phyloP scores from a whole-genome alignment of 2,329 filamentous ascomycete genomes.

The Thermothelomyces thermophilus region DNA sequence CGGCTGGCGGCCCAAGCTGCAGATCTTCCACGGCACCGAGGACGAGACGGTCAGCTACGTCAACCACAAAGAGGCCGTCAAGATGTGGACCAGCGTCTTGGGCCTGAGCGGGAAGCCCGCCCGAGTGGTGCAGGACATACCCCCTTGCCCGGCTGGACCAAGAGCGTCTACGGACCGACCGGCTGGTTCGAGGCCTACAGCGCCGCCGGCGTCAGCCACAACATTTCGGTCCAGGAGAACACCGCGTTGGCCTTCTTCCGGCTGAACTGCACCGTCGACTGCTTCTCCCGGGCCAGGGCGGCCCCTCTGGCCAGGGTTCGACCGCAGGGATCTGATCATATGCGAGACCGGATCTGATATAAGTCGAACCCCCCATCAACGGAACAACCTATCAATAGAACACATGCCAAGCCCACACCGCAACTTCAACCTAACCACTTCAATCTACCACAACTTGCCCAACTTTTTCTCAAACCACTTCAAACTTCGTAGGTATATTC shows the following conservation, averaged over 20 bases:
- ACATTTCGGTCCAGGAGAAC: constrained; percentile 35
- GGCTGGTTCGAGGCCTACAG: constrained; percentile 37
- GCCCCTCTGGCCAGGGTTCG: background rate
- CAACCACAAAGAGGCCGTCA: constrained; percentile 49
- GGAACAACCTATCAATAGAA: no score
- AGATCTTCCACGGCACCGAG: constrained; percentile 49
- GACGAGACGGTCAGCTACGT: constrained; percentile 46
- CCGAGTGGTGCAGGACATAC: constrained; percentile 27
- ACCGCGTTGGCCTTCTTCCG: constrained; percentile 34
- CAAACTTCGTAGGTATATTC: no score
- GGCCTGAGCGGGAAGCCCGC: constrained; percentile 29
- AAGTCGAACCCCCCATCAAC: no score
- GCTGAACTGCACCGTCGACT: constrained; percentile 30
- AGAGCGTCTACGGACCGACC: constrained; percentile 30
- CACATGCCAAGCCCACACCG: no score
- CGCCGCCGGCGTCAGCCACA: constrained; percentile 33
- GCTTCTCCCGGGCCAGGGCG: constrained; percentile 34
- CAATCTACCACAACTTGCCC: no score
- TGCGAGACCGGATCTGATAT: no score
- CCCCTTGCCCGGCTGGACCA: constrained; percentile 34
- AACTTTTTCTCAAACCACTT: no score
- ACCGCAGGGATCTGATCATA: no score
- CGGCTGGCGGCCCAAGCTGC: constrained; percentile 48
- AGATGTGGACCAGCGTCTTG: constrained; percentile 44
- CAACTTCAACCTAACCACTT: no score